These are phyloP conservation scores for Ceratocystis alfenasii DNA, from an alignment of 2,329 filamentous ascomycete species.

Conservation along the genomic window DNA sequence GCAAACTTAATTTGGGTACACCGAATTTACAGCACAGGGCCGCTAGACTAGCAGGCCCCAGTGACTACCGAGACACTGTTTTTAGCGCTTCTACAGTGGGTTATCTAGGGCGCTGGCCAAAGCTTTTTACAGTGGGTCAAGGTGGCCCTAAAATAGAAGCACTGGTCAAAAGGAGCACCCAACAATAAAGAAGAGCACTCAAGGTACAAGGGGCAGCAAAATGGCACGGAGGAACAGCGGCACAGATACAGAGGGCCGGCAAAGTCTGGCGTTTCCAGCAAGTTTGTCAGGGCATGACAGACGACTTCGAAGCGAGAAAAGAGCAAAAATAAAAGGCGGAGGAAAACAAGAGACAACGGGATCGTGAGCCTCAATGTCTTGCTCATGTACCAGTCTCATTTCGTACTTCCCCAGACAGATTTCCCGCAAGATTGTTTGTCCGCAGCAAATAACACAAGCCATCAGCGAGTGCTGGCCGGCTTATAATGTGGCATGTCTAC, in stretches of 20 bases:
- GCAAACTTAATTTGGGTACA: not conserved
- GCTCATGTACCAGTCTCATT: not conserved
- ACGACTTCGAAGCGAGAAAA: not conserved
- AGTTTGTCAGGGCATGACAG: slow-evolving; percentile 7
- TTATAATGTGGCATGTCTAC: too few relatives aligned
- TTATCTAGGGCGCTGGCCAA: not conserved
- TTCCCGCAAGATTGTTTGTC: not conserved
- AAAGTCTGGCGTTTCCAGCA: not conserved
- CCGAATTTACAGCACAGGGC: not conserved
- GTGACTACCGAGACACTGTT: not conserved
- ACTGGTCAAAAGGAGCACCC: not conserved
- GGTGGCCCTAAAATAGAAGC: slow-evolving; percentile 1
- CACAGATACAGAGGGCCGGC: not conserved
- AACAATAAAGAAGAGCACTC: not conserved
- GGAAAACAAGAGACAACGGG: not conserved
- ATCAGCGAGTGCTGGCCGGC: too few relatives aligned
- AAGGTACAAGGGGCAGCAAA: not conserved
- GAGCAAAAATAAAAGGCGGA: not conserved
- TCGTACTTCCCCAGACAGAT: not conserved
- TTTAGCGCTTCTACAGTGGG: slow-evolving; percentile 4
- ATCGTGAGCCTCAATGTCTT: not conserved
- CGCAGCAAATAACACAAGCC: too few relatives aligned
- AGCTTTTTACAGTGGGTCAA: not conserved
- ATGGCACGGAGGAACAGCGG: not conserved
- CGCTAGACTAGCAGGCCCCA: not conserved